Percentiles rank a stretch among this genome's conserved stretches.
Conservation (phyloP, 106 monocot genomes). For the Iris macrosiphon region DNA sequence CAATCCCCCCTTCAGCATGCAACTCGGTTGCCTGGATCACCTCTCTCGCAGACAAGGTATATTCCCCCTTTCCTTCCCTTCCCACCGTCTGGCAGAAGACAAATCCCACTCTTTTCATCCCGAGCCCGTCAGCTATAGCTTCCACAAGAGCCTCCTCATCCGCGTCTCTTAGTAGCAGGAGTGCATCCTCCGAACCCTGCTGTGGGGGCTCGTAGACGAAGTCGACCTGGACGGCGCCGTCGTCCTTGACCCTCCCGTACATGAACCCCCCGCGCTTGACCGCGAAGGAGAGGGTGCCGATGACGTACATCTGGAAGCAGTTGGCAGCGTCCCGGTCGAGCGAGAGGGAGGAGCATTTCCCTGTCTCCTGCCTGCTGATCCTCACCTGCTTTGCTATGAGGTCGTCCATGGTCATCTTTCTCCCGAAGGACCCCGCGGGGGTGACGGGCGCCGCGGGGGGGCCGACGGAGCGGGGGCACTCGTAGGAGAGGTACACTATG, state of each 20-base stretch:
- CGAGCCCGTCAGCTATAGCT: slow-evolving; percentile 77
- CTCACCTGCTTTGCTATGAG: slow-evolving; percentile 91
- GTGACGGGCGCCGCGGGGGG: slow-evolving; percentile 24
- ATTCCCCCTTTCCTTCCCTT: slow-evolving; percentile 54
- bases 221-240: slow-evolving; percentile 42
- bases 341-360: slow-evolving; percentile 67
- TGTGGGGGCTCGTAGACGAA: slow-evolving; percentile 99
- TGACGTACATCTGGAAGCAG: slow-evolving; percentile 75
- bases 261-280: slow-evolving; percentile 91
- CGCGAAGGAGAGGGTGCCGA: slow-evolving; percentile 69
- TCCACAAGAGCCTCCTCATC: slow-evolving; percentile 79
- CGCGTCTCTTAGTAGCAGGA: slow-evolving; percentile 49
- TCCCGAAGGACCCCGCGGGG: slow-evolving; percentile 71
- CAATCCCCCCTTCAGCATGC: slow-evolving; percentile 68
- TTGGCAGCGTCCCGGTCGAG: slow-evolving; percentile 81
- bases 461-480: slow-evolving; percentile 14
- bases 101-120: slow-evolving; percentile 81
- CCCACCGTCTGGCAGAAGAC: slow-evolving; percentile 87
- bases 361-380: slow-evolving; percentile 68
- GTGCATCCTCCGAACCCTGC: slow-evolving; percentile 58
- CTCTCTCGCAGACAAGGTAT: slow-evolving; percentile 75
- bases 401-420: slow-evolving; percentile 96
- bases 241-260: slow-evolving; percentile 55
- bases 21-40: slow-evolving; percentile 76
- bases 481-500: slow-evolving; percentile 64